Evolutionary conservation across 208 protist species (phyloP), one percentile per base, ranked within the genome.

Genomic region (Leishmania tropica): DNA sequence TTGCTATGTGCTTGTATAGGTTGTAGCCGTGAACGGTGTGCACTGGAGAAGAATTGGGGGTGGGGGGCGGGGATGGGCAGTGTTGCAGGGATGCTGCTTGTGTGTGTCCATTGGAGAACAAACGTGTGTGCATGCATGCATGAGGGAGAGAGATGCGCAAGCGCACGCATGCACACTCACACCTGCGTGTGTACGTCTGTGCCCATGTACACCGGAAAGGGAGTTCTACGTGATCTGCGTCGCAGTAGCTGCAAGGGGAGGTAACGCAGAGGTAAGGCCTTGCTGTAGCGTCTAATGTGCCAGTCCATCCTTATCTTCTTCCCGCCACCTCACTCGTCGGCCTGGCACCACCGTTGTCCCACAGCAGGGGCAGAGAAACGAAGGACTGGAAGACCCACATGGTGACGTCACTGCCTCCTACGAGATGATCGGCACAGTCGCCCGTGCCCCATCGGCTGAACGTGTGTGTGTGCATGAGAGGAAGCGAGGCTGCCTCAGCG

Each of bases 381-480:
- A 45, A 21, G 21, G 10, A 73, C 4, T 24, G 24, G 24, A n/a
- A 13, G 8, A 17, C 2, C 11, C 21, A 10, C 68, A 54, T 54
- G 15, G 51, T 47, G 65, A 45, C n/a, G 68, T 11, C 68, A 37
- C 28, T 28, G 24, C 6, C 8, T 42, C n/a, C n/a, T 67, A 73
- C 13, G 42, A 24, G 19, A 47, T n/a, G 68, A 48, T 3, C 1
- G 40, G 8, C 24, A 35, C 40, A 24, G 60, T 19, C 11, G 4
- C 51, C 51, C 51, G 51, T 54, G 51, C 17, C 51, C 51, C 51
- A 19, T 54, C 51, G 51, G 51, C 51, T 54, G 51, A 4, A 5
- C 15, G 51, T 54, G 13, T 54, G 51, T 19, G 28, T 81, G 48
- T 75, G 51, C 64, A 11, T 84, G 17, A 81, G 64, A 79, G 40